phyloP scores from a whole-genome alignment of 108 stramenopile species.

The Skeletonema costatum region DNA sequence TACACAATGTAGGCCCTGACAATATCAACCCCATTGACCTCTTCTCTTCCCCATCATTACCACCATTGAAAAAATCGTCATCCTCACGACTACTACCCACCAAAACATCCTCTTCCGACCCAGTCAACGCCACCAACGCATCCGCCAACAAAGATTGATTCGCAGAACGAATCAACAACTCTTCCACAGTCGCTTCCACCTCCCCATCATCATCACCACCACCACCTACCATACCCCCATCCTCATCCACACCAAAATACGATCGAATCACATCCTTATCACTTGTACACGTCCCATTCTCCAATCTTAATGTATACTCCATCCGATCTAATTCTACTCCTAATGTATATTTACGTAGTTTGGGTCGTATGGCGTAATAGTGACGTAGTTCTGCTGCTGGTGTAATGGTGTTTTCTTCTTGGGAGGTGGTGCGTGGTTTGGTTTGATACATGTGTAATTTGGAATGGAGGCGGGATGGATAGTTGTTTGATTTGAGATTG shows the following conservation, averaged over 20 bases:
- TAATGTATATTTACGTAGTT: slow-evolving; percentile 74
- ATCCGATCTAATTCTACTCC: slow-evolving; percentile 78
- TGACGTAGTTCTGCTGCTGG: slow-evolving; percentile 58
- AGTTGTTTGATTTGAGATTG: neutral
- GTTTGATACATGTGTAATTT: slow-evolving; percentile 3
- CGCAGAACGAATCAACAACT: slow-evolving; percentile 61
- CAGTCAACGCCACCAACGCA: slow-evolving; percentile 62
- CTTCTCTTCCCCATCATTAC: neutral
- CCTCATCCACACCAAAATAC: slow-evolving; percentile 27
- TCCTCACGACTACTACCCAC: neutral
- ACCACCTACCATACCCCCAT: neutral
- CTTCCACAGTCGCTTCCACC: slow-evolving; percentile 14
- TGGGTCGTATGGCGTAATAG: slow-evolving; percentile 68
- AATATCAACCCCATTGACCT: slow-evolving; percentile 30
- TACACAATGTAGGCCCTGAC: slow-evolving; percentile 36
- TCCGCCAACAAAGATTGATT: slow-evolving; percentile 88
- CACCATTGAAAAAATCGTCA: neutral
- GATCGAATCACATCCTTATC: slow-evolving; percentile 41
- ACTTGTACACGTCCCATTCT: slow-evolving; percentile 27
- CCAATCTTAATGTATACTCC: slow-evolving; percentile 64
- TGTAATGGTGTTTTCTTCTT: slow-evolving; percentile 23
- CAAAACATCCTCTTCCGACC: slow-evolving; percentile 27
- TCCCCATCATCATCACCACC: neutral
- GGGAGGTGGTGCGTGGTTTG: neutral
- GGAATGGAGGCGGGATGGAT: slow-evolving; percentile 56